Evolutionary conservation across 1,284 basidiomycete species (phyloP), one percentile per base, ranked within the genome.

Genomic region (Athelia psychrophila): DNA sequence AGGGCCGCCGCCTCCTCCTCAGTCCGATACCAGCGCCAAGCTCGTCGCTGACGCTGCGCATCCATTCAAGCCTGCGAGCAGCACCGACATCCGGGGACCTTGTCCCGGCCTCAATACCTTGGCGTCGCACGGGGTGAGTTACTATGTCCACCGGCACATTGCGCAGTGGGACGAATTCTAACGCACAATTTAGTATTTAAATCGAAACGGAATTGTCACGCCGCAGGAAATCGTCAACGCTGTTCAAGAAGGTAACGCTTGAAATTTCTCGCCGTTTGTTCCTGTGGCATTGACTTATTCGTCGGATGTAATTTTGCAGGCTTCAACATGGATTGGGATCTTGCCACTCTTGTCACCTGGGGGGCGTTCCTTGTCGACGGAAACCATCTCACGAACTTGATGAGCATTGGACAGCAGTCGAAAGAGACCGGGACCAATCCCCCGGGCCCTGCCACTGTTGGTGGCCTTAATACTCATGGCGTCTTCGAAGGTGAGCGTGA

Each of bases 301-400:
- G n/a, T n/a, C 33, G 33, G 33, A n/a, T 35, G n/a, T 42, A 18
- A 22, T 6, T 42, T 8, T 42, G 20, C 20, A 42, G 38, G 38
- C 9, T 42, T 42, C 38, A 42, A 42, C 38, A 42, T 42, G 38
- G 38, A 16, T 22, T 18, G 20, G 16, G 38, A 42, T 42, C n/a
- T 42, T 6, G 38, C 38, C 8, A 22, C 20, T n/a, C 20, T 42
- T 16, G 38, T 42, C 8, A 22, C 38, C 9, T 42, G 38, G 38
- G 38, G 38, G 16, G 38, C 38, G 5, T 42, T 42, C 38, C 38
- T 42, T 42, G 38, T 42, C n/a, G 38, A 42, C n/a, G 38, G 38
- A 6, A 42, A 42, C n/a, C 38, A 42, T n/a, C 38, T 42, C n/a
- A 42, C 38, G n/a, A 42, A 42, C n/a, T 42, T 42, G 38, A 42